These are phyloP conservation scores for Sporothrix curviconia DNA, from an alignment of 2,329 filamentous ascomycete species.

Conservation along the genomic window DNA sequence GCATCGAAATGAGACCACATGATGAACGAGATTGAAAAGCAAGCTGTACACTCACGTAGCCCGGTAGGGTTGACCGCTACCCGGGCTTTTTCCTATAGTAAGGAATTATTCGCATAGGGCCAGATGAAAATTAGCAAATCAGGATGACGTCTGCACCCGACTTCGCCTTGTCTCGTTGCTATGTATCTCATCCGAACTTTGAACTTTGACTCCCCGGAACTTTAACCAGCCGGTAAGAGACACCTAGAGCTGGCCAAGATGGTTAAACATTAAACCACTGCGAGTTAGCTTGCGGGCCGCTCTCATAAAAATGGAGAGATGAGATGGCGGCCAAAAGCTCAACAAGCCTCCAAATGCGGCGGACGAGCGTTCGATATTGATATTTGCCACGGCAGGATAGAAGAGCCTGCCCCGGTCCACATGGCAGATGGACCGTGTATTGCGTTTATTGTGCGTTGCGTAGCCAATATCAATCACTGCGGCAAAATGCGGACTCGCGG, in stretches of 20 bases:
- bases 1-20: too few species aligned
- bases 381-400: neutral
- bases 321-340: too few species aligned
- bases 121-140: too few species aligned
- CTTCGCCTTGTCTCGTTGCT: too few species aligned
- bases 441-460: neutral
- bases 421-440: neutral
- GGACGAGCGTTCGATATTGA: neutral
- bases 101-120: too few species aligned
- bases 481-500: slow-evolving; percentile 5
- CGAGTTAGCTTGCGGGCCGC: neutral
- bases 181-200: too few species aligned
- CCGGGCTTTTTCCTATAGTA: too few species aligned
- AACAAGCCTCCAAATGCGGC: neutral
- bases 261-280: neutral
- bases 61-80: too few species aligned
- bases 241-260: neutral
- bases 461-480: neutral
- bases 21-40: too few species aligned
- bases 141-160: neutral
- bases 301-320: neutral
- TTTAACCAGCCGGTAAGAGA: neutral
- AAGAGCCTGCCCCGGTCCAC: neutral
- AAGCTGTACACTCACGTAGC: too few species aligned
- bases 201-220: neutral